These are phyloP conservation scores for Eucalyptus regnans DNA, from an alignment of 345 rosid species.

Conservation along the genomic window DNA sequence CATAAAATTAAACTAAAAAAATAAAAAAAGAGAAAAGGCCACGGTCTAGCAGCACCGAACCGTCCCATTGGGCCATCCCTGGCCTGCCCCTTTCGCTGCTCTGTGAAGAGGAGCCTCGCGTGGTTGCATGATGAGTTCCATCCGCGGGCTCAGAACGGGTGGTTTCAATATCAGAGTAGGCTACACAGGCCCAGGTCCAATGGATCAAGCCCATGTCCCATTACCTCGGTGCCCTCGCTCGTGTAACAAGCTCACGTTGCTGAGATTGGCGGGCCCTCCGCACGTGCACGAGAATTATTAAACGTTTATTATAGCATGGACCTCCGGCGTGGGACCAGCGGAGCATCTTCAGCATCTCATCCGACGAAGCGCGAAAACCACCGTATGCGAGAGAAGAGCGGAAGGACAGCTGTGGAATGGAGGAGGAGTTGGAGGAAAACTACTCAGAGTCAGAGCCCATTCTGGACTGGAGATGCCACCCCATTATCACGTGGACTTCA, in stretches of 20 bases:
- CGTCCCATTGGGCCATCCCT: neutral
- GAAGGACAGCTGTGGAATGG: too few species aligned
- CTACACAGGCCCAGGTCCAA: too few species aligned
- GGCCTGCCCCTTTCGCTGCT: too few species aligned
- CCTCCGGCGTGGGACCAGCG: neutral
- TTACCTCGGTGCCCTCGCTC: too few species aligned
- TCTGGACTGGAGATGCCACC: neutral
- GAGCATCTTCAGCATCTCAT: neutral
- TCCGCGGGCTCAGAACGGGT: fast-evolving
- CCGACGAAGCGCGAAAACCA: neutral
- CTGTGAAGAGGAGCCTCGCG: too few species aligned
- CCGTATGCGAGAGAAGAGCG: too few species aligned
- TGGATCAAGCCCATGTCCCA: too few species aligned
- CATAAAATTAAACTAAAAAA: neutral
- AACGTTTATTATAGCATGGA: too few species aligned
- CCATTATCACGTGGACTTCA: neutral
- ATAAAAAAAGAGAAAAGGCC: neutral
- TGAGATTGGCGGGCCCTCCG: fast-evolving
- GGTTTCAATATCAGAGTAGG: too few species aligned
- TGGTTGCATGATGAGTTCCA: too few species aligned
- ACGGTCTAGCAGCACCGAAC: neutral
- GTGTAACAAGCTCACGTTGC: too few species aligned
- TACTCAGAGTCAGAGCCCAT: neutral
- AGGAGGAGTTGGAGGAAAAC: neutral
- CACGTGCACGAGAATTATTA: neutral